Percentiles rank a stretch among this genome's conserved stretches.
These are phyloP conservation scores for Pythium grandisporangium DNA, from an alignment of 352 stramenopile species.

Conservation along the genomic window DNA sequence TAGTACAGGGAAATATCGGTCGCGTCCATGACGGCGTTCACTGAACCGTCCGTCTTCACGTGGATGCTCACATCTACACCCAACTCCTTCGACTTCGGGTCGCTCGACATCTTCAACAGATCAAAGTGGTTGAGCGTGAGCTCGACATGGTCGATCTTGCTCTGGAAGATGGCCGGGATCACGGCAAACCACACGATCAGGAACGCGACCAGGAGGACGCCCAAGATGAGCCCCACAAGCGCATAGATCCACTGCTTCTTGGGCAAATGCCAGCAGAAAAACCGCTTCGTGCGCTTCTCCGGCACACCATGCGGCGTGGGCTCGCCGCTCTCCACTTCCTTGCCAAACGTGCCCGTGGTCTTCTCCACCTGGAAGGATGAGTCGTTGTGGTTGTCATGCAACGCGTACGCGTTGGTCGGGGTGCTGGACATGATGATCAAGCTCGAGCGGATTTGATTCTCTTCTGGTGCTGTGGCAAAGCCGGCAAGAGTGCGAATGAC, in stretches of 20 bases:
- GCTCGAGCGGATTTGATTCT: too few relatives aligned
- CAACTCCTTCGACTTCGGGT: conserved; percentile 13
- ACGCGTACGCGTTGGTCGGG: too few relatives aligned
- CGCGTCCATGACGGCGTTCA: conserved; percentile 36
- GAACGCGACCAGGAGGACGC: conserved; percentile 31
- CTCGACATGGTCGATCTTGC: conserved; percentile 41
- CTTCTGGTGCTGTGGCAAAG: too few relatives aligned
- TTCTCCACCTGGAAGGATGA: not conserved
- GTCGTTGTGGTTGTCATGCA: too few relatives aligned
- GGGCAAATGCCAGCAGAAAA: conserved; percentile 43
- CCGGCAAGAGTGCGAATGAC: too few relatives aligned
- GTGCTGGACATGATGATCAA: too few relatives aligned
- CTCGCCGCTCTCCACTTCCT: not conserved
- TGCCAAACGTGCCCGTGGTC: not conserved
- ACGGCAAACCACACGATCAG: conserved; percentile 60
- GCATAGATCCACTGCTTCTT: conserved; percentile 38
- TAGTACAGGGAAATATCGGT: conserved; percentile 37
- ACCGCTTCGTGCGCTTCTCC: too few relatives aligned
- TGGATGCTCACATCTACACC: conserved; percentile 47
- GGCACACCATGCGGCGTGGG: not conserved
- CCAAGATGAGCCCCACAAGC: conserved; percentile 26
- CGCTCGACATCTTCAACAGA: conserved; percentile 29
- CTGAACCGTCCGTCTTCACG: conserved; percentile 30
- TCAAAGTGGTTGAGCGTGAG: conserved; percentile 61
- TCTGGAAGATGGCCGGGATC: conserved; percentile 46